These are phyloP conservation scores for Pittosporum tobira DNA, from an alignment of 129 eudicot species.

Conservation along the genomic window DNA sequence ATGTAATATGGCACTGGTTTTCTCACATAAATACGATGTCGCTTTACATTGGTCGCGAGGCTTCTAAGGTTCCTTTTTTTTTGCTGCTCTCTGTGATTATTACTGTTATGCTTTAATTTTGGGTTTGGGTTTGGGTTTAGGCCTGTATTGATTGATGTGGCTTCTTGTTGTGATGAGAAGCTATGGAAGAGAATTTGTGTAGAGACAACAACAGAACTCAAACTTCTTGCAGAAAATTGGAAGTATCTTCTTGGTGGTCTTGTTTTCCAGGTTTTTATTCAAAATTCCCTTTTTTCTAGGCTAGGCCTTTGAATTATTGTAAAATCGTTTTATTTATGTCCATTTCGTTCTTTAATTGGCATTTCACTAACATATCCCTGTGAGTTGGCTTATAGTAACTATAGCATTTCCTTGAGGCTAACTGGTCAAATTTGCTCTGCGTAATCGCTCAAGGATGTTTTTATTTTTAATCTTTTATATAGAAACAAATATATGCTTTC, in stretches of 20 bases:
- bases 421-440: background rate
- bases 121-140: background rate
- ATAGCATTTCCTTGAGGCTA: background rate
- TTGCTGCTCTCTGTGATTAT: background rate
- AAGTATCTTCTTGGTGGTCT: slow-evolving; percentile 89
- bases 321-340: too few relatives aligned
- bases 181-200: slow-evolving; percentile 94
- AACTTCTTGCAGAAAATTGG: slow-evolving; percentile 83
- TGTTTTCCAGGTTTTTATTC: slow-evolving; percentile 60
- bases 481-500: too few relatives aligned
- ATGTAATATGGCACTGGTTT: slow-evolving; percentile 61
- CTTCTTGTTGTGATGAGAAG: slow-evolving; percentile 24
- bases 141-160: slow-evolving; percentile 28
- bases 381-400: background rate
- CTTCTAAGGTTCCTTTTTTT: slow-evolving; percentile 66
- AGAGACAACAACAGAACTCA: slow-evolving; percentile 71
- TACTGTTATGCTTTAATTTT: background rate
- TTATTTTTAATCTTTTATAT: too few relatives aligned
- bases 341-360: too few relatives aligned
- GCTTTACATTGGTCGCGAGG: slow-evolving; percentile 94
- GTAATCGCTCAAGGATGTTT: too few relatives aligned
- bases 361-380: too few relatives aligned
- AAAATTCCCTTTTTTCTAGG: too few relatives aligned
- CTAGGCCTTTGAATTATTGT: too few relatives aligned
- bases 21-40: slow-evolving; percentile 46